Evolutionary conservation across 768 basidiomycete genomes (phyloP).

Genomic region (Steccherinum ochraceum): DNA sequence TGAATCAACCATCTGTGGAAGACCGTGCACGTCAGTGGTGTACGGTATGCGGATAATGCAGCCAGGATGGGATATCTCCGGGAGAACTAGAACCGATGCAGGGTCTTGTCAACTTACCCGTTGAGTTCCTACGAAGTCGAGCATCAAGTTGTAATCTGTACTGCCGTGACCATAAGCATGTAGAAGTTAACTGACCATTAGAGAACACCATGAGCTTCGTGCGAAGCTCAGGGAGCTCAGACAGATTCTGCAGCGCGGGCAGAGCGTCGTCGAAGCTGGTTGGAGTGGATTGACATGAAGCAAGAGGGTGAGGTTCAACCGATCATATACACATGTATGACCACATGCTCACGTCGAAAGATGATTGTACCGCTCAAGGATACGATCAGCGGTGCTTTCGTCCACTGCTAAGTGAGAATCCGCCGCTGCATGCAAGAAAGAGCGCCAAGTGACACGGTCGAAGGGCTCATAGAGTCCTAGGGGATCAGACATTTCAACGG

Average conservation of each 20-base stretch:
- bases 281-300: not conserved
- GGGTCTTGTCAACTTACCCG: slow-evolving; percentile 5
- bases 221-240: slow-evolving; percentile 4
- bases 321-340: not conserved
- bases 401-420: slow-evolving; percentile 10
- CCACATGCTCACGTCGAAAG: slow-evolving; percentile 14
- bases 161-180: too few relatives aligned
- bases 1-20: slow-evolving; percentile 19
- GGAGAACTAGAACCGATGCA: too few relatives aligned
- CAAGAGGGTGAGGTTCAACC: not conserved
- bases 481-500: not conserved
- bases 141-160: too few relatives aligned
- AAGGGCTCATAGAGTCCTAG: slow-evolving; percentile 23
- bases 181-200: slow-evolving; percentile 25
- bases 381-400: slow-evolving; percentile 2
- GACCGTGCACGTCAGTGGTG: too few relatives aligned
- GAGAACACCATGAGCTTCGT: slow-evolving; percentile 20
- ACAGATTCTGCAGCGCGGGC: slow-evolving; percentile 12
- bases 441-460: slow-evolving; percentile 18
- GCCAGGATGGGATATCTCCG: too few relatives aligned
- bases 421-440: slow-evolving; percentile 19
- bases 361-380: slow-evolving; percentile 19
- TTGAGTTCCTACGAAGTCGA: not conserved
- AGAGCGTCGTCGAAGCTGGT: slow-evolving; percentile 20
- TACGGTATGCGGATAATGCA: too few relatives aligned